Evolutionary conservation across 164 flowering plant genomes (phyloP), one percentile per base, ranked within the genome.

Genomic region (Umbellularia californica): DNA sequence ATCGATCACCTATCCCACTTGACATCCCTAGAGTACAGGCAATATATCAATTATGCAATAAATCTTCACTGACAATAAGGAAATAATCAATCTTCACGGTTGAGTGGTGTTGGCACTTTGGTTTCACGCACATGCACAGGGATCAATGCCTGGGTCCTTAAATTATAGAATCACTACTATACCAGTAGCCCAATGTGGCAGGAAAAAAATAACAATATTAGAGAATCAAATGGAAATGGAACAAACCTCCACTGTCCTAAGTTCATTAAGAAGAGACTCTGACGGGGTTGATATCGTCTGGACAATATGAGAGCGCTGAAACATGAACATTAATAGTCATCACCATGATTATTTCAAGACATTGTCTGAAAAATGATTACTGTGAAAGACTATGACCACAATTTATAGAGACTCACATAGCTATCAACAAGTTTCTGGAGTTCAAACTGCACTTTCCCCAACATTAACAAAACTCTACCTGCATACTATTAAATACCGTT

Each of bases 191-290:
- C 47, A 41, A 7, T 41, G 47, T 41, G 10, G 47, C 47, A 41
- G 11, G 60, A 19, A 55, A 55, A 55, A 55, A 55, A 15, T 17
- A 14, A 3, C 20, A 55, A 55, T 3, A 55, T 55, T 55, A 55
- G 60, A 55, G n/a, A 72, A n/a, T 35, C 25, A 17, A 63, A 72
- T n/a, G 68, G 52, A 62, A 62, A 62, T 68, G 3, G 72, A 63
- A 75, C 89, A 65, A 69, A 94, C 98, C 98, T 93, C 97, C 68
- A 93, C 94, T 28, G 85, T 90, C 47, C 82, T 87, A 76, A 95
- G 92, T 76, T 95, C 97, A 78, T 88, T 90, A 22, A 95, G 92
- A 84, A 95, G 97, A 72, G 97, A 93, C 77, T 93, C 97, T 55
- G 97, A 95, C 41, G 98, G 98, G 50, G 81, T 80, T 74, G 95